Evolutionary conservation across 2,329 filamentous ascomycete species (phyloP), one percentile per base, ranked within the genome.

Genomic region (Cordyceps cicadae): DNA sequence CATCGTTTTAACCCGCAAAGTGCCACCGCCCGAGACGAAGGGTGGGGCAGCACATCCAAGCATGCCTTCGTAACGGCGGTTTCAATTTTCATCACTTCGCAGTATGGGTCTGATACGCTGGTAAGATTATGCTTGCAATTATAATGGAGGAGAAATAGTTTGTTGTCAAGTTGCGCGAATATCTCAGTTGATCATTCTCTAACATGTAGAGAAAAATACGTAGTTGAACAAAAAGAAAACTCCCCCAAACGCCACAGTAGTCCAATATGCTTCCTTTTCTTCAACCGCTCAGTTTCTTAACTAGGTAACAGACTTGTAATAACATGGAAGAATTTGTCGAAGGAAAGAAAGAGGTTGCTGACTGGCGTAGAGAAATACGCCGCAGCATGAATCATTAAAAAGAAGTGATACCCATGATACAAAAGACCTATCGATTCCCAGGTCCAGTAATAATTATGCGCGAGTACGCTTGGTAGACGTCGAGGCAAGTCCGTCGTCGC

Each of bases 381-480:
- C 5, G 19, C 51, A 60, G 50, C 43, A 21, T 54, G 41, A 39
- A 49, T 54, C 50, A 60, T 60, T 53, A 53, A 34, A 49, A 54
- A 53, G 26, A 37, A 54, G 58, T 53, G 49, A 49, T 60, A 43
- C 58, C 45, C 49, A 17, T 60, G 29, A 48, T 60, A 34, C 56
- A 59, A 62, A 41, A 57, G 54, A 46, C 48, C 55, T 32, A 26
- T 24, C 3, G 19, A 49, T 66, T 6, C 21, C 21, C 19, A 9
- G 8, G 19, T 29, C 41, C 43, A 48, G 29, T 45, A 7, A 15
- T n/a, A 3, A 24, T 49, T 64, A 76, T 50, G 69, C 68, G 26
- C 75, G 74, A 49, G 67, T 67, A 59, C 75, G 72, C 68, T 77
- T 77, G 26, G 73, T 61, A 32, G 67, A 64, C 32, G 67, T 63